Percentiles rank a stretch among this genome's conserved stretches.
Conservation (phyloP, 2,329 filamentous ascomycete genomes). For the Ophiostoma populinum region DNA sequence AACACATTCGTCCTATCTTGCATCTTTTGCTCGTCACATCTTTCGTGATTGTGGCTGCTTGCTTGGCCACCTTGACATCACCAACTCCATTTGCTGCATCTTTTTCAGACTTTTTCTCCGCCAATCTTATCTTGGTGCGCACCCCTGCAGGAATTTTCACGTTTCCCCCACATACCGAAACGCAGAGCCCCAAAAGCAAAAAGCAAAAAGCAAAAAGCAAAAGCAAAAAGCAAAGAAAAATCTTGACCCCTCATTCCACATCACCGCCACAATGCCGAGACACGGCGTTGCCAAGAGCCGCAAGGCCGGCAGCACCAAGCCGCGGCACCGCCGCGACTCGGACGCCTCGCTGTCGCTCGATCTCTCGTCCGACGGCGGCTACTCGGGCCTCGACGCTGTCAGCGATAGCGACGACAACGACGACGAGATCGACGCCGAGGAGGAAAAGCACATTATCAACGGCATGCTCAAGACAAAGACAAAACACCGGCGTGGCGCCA, state of each 20-base stretch:
- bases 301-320: slow-evolving; percentile 25
- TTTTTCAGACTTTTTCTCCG: background rate
- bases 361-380: slow-evolving; percentile 51
- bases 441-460: slow-evolving; percentile 57
- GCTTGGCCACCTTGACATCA: no score
- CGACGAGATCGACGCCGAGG: slow-evolving; percentile 60
- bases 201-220: no score
- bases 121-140: background rate
- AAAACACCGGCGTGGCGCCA: slow-evolving; percentile 14
- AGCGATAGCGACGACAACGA: slow-evolving; percentile 63
- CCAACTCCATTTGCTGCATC: no score
- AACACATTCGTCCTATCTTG: no score
- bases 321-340: slow-evolving; percentile 31
- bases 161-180: slow-evolving; percentile 2
- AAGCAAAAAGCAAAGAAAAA: background rate
- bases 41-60: no score
- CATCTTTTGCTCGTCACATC: no score
- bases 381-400: slow-evolving; percentile 63
- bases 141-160: slow-evolving; percentile 2
- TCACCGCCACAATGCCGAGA: slow-evolving; percentile 29
- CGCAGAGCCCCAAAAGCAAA: no score
- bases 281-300: slow-evolving; percentile 22
- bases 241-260: slow-evolving; percentile 1
- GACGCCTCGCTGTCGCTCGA: slow-evolving; percentile 37
- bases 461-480: slow-evolving; percentile 20